Evolutionary conservation across 371 early-diverging fungal genomes (phyloP).

Genomic region (Mucor velutinosus): DNA sequence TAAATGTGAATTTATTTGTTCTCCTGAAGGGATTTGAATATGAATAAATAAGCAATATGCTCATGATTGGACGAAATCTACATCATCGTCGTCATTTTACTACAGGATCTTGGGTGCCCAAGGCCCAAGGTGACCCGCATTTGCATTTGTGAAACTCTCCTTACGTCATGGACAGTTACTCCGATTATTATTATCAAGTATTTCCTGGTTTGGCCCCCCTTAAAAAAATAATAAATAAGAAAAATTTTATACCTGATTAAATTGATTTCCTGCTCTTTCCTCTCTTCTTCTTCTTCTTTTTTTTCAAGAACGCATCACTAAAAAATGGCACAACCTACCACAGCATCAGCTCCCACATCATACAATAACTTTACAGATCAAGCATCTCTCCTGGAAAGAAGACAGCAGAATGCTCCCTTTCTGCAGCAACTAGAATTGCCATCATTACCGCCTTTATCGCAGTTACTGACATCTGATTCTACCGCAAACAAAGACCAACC

Average conservation of each 20-base stretch:
- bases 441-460: slow-evolving; percentile 37
- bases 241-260: background rate
- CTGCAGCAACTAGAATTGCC: slow-evolving; percentile 38
- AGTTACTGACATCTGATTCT: slow-evolving; percentile 24
- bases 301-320: background rate
- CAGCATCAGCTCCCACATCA: background rate
- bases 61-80: background rate
- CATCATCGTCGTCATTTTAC: slow-evolving; percentile 3
- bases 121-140: background rate
- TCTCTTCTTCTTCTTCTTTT: background rate
- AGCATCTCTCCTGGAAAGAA: slow-evolving; percentile 31
- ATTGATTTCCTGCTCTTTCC: background rate
- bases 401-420: slow-evolving; percentile 38
- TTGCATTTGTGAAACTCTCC: slow-evolving; percentile 2
- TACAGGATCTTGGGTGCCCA: background rate
- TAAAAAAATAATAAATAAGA: background rate
- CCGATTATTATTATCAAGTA: background rate
- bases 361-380: background rate
- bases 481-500: background rate
- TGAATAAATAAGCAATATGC: background rate
- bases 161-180: background rate
- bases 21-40: slow-evolving; percentile 3
- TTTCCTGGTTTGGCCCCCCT: slow-evolving; percentile 5
- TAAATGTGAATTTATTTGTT: background rate
- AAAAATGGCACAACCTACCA: background rate